phyloP scores from a whole-genome alignment of 164 flowering plant genomes.

The Annona squamosa region DNA sequence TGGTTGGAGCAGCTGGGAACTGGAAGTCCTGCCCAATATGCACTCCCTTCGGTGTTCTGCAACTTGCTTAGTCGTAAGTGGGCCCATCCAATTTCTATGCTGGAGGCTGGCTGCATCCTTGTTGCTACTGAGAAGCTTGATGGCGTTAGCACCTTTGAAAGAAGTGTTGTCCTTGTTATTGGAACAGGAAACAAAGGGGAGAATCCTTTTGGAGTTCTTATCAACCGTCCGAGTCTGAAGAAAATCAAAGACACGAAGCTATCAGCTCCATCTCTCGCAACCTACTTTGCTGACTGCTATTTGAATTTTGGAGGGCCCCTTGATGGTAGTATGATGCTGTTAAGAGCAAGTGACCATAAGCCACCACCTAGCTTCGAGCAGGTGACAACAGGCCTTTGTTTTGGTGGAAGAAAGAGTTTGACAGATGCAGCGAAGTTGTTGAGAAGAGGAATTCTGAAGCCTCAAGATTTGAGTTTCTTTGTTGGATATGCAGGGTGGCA shows the following conservation, averaged over 20 bases:
- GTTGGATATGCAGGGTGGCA: slow-evolving; percentile 96
- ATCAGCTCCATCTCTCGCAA: slow-evolving; percentile 52
- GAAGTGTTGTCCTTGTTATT: slow-evolving; percentile 74
- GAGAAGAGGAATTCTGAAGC: slow-evolving; percentile 58
- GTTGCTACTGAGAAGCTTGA: slow-evolving; percentile 94
- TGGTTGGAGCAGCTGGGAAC: slow-evolving; percentile 44
- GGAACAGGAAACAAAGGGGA: slow-evolving; percentile 70
- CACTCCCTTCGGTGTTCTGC: slow-evolving; percentile 23
- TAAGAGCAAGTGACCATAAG: slow-evolving; percentile 39
- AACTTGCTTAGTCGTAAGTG: slow-evolving; percentile 67
- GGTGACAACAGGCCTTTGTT: slow-evolving; percentile 78
- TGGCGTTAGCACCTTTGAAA: slow-evolving; percentile 59
- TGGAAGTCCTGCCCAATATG: slow-evolving; percentile 25
- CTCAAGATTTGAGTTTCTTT: slow-evolving; percentile 84
- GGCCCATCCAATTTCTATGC: slow-evolving; percentile 91
- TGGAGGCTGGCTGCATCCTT: slow-evolving; percentile 85
- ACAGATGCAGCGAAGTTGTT: slow-evolving; percentile 67
- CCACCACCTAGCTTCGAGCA: slow-evolving; percentile 54
- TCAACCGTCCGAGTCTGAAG: slow-evolving; percentile 81
- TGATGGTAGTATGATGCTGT: slow-evolving; percentile 75
- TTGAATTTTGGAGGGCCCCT: slow-evolving; percentile 91
- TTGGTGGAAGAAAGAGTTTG: slow-evolving; percentile 67
- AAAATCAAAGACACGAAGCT: slow-evolving; percentile 82
- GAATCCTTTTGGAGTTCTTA: slow-evolving; percentile 81
- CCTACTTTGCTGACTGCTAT: slow-evolving; percentile 76